phyloP scores from a whole-genome alignment of 2,329 filamentous ascomycete genomes.

The Berkeleyomyces rouxiae region DNA sequence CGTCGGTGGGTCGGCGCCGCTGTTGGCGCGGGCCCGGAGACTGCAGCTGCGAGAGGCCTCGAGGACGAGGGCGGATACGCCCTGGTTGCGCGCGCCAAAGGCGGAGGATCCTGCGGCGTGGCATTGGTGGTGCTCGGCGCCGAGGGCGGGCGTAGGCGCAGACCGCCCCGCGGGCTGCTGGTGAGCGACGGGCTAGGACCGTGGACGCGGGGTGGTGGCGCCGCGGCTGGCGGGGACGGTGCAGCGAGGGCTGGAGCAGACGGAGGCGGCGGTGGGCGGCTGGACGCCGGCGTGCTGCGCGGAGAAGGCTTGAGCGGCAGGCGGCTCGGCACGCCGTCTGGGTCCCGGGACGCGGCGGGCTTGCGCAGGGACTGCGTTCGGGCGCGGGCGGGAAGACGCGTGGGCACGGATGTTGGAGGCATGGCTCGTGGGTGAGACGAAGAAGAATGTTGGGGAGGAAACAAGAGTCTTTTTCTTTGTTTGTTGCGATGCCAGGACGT shows the following conservation, averaged over 20 bases:
- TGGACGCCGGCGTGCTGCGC: not conserved
- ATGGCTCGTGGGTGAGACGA: not conserved
- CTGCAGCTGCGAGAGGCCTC: not conserved
- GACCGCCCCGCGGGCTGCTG: no score
- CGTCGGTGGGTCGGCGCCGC: not conserved
- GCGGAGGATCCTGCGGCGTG: no score
- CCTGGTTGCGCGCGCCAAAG: no score
- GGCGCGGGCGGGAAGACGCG: conserved; percentile 27
- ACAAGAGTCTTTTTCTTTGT: no score
- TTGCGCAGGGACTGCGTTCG: conserved; percentile 31
- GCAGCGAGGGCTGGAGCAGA: not conserved
- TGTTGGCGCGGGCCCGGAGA: not conserved
- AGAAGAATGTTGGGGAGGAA: no score
- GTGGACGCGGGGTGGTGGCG: no score
- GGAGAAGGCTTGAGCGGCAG: conserved; percentile 31
- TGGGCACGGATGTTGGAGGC: conserved; percentile 19
- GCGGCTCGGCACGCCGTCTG: conserved; percentile 30
- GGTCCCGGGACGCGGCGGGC: conserved; percentile 16
- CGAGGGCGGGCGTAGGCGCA: no score
- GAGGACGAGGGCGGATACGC: conserved; percentile 20
- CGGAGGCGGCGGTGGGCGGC: not conserved
- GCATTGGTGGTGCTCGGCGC: no score
- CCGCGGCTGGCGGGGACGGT: no score
- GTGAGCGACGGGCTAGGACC: no score
- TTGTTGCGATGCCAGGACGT: no score